Base-by-base conservation (phyloP, 2,329 filamentous ascomycete genomes). In the Cadophora malorum region DNA sequence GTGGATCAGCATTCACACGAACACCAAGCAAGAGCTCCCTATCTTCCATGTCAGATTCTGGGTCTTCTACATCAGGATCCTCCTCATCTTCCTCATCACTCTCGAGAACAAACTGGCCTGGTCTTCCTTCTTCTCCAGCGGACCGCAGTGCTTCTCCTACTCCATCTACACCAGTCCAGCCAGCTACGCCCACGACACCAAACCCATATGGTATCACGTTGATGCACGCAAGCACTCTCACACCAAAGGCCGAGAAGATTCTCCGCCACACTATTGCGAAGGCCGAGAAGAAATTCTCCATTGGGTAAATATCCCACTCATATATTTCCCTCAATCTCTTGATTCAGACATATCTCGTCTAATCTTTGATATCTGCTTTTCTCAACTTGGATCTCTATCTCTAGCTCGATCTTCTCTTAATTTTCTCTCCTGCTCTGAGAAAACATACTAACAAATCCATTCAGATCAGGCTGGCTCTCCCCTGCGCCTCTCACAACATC, bases 181-280 rank as follows among this genome's bases (percentile, higher is more conserved):
- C 82, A 80, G 21, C 76, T 74, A 31, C 79, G 76, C 45, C 80
- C 73, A 47, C 74, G 9, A 73, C 77, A 7, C 76, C 81, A 1
- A 80, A 78, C 50, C 75, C 78, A 19, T 84, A 84, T 64, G 84
- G 84, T 35, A 79, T 88, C 71, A 82, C 82, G 19, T 79, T 90
- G 31, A 78, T 77, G 56, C 75, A 76, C 79, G 87, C 73, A 79
- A 83, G 31, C 79, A 80, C 81, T 0, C 75, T 88, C 35, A 80
- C 82, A 4, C 74, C 79, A 1, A 81, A 81, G 59, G 83, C 83
- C 1, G 83, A 85, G 68, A 83, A 80, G 74, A 78, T 80, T 1
- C 78, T 89, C 45, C 81, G 79, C 19, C 77, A 80, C 12, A 81
- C 83, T 1, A 79, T 90, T 25, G 78, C 80, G 45, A 88, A 85